Evolutionary conservation across 1,284 basidiomycete species (phyloP), one percentile per base, ranked within the genome.

Genomic region (Austroboletus sp.): DNA sequence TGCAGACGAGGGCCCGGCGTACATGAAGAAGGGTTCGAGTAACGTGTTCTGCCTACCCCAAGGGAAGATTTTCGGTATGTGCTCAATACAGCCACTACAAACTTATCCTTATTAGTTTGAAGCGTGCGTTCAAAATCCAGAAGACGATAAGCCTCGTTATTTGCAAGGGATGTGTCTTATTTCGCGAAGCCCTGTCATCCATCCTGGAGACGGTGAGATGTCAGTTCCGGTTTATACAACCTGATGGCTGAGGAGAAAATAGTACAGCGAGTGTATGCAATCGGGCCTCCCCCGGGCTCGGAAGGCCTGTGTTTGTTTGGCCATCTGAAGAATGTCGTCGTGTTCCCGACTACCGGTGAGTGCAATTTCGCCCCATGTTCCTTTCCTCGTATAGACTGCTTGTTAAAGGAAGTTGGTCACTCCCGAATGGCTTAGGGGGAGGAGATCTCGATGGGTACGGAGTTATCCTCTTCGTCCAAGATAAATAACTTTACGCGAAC

Each of bases 381-480:
- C 26, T 6, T 21, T 8, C 17, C 26, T 23, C 2, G 27, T 13
- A 36, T 33, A 45, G 31, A 26, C 11, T 21, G 13, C 11, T 19
- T 45, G 10, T 29, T 27, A 10, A 50, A 86, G 82, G 84, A 3
- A 50, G 57, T 2, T 74, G 82, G 40, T 80, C 85, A 1, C 57
- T 87, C 40, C 74, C 85, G 13, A 83, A 82, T 6, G 78, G 74
- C 53, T 68, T 88, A 16, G 80, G 75, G 15, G 85, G 85, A 31
- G 85, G 85, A 0, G 84, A 88, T 66, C 67, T 88, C 32, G 85
- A 88, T 52, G 84, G 82, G 82, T 85, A 61, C 42, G 67, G 45
- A 11, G 8, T 32, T 46, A 25, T 43, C 55, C 7, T 58, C 42
- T 40, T 48, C 49, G 40, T 47, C 61, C 7, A 15, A 12, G 55